Conservation (phyloP, 768 basidiomycete genomes). For the Hygrocybe punicea region DNA sequence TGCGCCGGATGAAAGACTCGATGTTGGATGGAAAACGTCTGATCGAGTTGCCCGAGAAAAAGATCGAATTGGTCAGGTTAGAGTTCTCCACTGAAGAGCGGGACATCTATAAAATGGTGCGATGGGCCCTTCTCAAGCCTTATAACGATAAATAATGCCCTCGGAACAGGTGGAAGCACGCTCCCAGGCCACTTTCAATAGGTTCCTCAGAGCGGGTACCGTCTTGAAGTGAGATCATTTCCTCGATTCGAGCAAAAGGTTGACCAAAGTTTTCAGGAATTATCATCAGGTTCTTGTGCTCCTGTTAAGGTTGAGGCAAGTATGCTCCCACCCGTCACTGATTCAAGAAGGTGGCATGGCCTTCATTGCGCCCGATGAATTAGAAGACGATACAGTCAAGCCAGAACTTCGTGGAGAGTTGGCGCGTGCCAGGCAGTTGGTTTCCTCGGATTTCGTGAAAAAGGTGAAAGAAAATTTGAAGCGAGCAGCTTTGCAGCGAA, state of each 20-base stretch:
- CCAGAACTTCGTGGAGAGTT: conserved; percentile 41
- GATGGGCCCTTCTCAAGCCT: not conserved
- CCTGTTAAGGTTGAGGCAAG: conserved; percentile 56
- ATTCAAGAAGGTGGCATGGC: conserved; percentile 55
- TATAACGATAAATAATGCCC: too few species aligned
- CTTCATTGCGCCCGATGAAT: conserved; percentile 42
- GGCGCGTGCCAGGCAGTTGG: conserved; percentile 42
- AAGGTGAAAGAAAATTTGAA: conserved; percentile 48
- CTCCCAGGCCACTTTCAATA: conserved; percentile 62
- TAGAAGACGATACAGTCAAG: conserved; percentile 26
- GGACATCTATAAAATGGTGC: conserved; percentile 57
- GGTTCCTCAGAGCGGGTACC: conserved; percentile 57
- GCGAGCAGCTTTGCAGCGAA: conserved; percentile 40
- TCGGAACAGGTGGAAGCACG: conserved; percentile 45
- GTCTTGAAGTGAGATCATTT: conserved; percentile 53
- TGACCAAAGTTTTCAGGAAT: conserved; percentile 32
- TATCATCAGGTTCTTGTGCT: conserved; percentile 54
- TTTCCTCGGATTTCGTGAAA: conserved; percentile 48
- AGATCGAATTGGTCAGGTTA: conserved; percentile 47
- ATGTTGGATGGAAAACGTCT: conserved; percentile 59
- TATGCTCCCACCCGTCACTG: conserved; percentile 65
- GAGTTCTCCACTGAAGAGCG: conserved; percentile 61
- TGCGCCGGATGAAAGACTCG: conserved; percentile 63
- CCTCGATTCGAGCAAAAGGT: not conserved
- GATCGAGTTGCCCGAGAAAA: conserved; percentile 61